Evolutionary conservation across 306 rosid species (phyloP).

Genomic region (Fragaria iinumae): DNA sequence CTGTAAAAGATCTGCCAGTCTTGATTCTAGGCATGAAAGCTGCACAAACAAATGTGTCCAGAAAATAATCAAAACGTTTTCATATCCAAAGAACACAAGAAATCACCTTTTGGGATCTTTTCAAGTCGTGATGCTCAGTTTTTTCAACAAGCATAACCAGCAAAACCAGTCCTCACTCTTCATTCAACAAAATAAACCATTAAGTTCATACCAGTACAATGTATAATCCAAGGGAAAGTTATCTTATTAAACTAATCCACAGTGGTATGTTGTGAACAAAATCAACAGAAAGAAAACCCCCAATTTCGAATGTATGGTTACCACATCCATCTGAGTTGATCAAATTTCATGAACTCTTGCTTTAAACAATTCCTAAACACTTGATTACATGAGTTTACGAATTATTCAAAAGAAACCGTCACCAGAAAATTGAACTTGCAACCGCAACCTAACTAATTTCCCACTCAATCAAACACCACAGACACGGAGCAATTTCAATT

Average conservation of each 20-base stretch:
- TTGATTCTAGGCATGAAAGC: constrained; percentile 92
- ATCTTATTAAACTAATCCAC: too few species aligned
- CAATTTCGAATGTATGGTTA: not conserved
- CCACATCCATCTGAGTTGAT: not conserved
- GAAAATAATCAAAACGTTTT: constrained; percentile 19
- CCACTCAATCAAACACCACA: not conserved
- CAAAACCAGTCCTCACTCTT: not conserved
- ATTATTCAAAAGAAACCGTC: too few species aligned
- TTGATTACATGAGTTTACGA: not conserved
- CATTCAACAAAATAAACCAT: not conserved
- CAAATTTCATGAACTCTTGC: not conserved
- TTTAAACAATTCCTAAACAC: not conserved
- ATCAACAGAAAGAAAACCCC: not conserved
- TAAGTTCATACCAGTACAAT: not conserved
- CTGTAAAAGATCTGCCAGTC: constrained; percentile 67
- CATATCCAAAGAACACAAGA: not conserved
- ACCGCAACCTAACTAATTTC: too few species aligned
- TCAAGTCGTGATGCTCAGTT: too few species aligned
- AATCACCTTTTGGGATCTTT: not conserved
- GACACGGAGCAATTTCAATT: not conserved
- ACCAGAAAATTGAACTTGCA: too few species aligned
- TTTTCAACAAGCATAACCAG: not conserved
- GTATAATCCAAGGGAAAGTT: not conserved
- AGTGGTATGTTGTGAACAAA: not conserved
- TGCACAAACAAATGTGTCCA: constrained; percentile 37